Evolutionary conservation across 208 protist species (phyloP).

Genomic region (Leishmania arabica): DNA sequence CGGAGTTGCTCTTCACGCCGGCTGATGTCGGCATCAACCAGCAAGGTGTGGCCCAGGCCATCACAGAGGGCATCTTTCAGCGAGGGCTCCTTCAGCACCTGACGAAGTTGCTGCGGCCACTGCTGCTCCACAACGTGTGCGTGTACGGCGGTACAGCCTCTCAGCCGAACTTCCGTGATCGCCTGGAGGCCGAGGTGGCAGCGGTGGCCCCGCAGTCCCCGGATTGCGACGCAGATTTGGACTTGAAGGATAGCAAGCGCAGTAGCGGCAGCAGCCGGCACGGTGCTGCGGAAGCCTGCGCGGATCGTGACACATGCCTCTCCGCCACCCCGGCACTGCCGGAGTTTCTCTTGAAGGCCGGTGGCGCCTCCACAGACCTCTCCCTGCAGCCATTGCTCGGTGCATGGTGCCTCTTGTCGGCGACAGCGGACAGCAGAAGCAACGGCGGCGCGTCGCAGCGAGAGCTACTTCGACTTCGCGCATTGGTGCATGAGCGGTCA

Average conservation of each 20-base stretch:
- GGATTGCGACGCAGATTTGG: neutral
- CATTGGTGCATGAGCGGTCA: constrained; percentile 18
- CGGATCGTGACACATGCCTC: neutral
- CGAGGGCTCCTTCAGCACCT: constrained; percentile 46
- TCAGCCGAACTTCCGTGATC: constrained; percentile 41
- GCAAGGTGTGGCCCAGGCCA: constrained; percentile 57
- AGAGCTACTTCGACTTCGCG: constrained; percentile 15
- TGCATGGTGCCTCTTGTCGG: constrained; percentile 39
- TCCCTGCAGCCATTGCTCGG: constrained; percentile 59
- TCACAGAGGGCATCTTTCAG: constrained; percentile 43
- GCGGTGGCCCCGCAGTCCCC: neutral
- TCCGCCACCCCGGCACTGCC: constrained; percentile 3
- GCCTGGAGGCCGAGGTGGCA: constrained; percentile 48
- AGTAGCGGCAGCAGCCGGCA: neutral
- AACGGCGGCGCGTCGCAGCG: neutral
- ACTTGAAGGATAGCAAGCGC: neutral
- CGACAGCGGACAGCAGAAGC: neutral
- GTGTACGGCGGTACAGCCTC: constrained; percentile 59
- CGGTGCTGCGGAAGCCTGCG: neutral
- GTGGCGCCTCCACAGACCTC: neutral
- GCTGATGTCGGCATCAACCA: constrained; percentile 59
- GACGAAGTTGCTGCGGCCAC: constrained; percentile 29
- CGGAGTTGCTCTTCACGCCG: constrained; percentile 83
- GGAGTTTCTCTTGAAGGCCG: neutral
- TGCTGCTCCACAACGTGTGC: constrained; percentile 45